Evolutionary conservation across 306 rosid genomes (phyloP).

Genomic region (Crotalaria pallida): DNA sequence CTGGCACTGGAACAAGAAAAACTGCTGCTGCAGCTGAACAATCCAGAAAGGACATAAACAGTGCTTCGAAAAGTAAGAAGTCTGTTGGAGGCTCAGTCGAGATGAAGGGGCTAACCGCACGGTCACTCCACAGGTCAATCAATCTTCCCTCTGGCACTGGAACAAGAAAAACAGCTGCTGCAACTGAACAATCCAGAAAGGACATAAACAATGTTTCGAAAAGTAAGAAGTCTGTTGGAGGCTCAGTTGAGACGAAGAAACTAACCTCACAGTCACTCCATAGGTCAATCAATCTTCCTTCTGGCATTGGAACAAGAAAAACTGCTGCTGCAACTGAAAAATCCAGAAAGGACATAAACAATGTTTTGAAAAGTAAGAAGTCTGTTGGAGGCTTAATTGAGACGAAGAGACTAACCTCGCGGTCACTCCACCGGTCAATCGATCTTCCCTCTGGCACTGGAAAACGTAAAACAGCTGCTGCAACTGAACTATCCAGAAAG

Average conservation of each 20-base stretch:
- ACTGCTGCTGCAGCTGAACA: too few species aligned
- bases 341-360: background rate
- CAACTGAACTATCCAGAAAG: background rate
- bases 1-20: too few species aligned
- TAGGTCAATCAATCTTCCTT: slow-evolving; percentile 47
- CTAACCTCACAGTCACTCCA: slow-evolving; percentile 40
- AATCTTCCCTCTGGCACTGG: too few species aligned
- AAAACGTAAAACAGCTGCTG: too few species aligned
- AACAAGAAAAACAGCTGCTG: too few species aligned
- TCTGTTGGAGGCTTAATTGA: slow-evolving; percentile 23
- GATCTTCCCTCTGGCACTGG: slow-evolving; percentile 29
- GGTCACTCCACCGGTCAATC: slow-evolving; percentile 56
- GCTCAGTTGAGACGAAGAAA: slow-evolving; percentile 33
- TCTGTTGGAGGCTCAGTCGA: too few species aligned
- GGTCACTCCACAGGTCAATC: too few species aligned
- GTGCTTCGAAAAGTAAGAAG: too few species aligned
- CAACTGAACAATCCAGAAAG: background rate
- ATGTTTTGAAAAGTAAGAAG: slow-evolving; percentile 32
- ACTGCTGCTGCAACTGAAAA: too few species aligned
- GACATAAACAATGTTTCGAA: slow-evolving; percentile 21
- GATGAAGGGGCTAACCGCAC: too few species aligned
- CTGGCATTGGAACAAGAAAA: slow-evolving; percentile 30
- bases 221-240: slow-evolving; percentile 30
- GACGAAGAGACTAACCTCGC: slow-evolving; percentile 32
- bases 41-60: slow-evolving; percentile 11